Base-by-base conservation (phyloP, 257 asterid genomes). In the Gentiana straminea region DNA sequence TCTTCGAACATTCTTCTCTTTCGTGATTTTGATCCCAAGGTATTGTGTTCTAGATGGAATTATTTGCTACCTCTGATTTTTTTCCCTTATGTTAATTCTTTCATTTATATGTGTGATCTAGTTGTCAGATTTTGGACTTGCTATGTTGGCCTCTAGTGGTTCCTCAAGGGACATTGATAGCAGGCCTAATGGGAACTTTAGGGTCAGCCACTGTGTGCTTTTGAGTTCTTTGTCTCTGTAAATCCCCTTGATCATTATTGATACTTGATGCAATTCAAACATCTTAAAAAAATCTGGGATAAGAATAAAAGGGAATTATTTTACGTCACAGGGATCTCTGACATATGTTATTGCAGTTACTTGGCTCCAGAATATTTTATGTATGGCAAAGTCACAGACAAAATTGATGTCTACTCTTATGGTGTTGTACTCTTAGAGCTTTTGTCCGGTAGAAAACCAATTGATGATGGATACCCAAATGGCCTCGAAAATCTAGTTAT, bases 51-150 rank as follows among this genome's bases (percentile, higher is more conserved):
- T 2, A 90, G 96, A 7, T 72, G 96, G 59, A 94, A 84, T 51
- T 73, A n/a, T n/a, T 90, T 50, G 96, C 96, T 6, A 90, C 98
- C 7, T 90, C 86, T 51, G 94, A 41, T 41, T 5, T 41, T 41
- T 41, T 5, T n/a, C 8, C 5, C n/a, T n/a, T n/a, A n/a, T n/a
- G n/a, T n/a, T n/a, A n/a, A n/a, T n/a, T n/a, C n/a, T n/a, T n/a
- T n/a, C n/a, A n/a, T n/a, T n/a, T n/a, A n/a, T n/a, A n/a, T n/a
- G n/a, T n/a, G n/a, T n/a, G 57, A 55, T 55, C 5, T 77, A 89
- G 97, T 75, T 89, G 51, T 86, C 97, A 5, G 98, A 90, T 76
- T 90, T 90, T 68, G 98, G 98, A 53, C 88, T 90, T 71, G 91
- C 98, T 50, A 71, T 89, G 36, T 64, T 77, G 80, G 82, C 87